Evolutionary conservation across 129 eudicot genomes (phyloP), one percentile per base, ranked within the genome.

Genomic region (Escallonia herrerae): DNA sequence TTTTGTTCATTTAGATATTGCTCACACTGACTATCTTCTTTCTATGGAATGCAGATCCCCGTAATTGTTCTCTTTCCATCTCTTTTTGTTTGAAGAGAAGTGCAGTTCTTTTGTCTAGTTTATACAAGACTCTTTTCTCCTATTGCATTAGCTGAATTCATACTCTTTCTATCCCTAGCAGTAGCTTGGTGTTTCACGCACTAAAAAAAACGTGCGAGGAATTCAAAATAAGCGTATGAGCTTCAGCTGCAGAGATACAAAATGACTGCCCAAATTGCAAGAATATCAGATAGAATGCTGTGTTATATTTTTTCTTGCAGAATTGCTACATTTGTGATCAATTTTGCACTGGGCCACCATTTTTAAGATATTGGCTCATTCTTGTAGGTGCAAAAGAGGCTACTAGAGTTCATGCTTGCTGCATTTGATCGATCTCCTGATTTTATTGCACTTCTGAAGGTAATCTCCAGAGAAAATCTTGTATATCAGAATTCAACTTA

Each of bases 361-460:
- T 22, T 22, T 22, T 22, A 22, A 22, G 33, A 22, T 22, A 22
- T 22, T 22, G 33, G 40, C 9, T 58, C 15, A 22, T 46, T 42
- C 41, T 49, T 77, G 73, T 72, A 91, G 97, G 87, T 93, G 57
- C 70, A 82, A 58, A 93, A 93, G 76, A 85, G 96, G 87, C 82
- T 93, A 73, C 67, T 93, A 74, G 91, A 88, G 66, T 88, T 93
- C 80, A 83, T 81, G 82, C 91, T 88, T 62, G 87, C 98, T 81
- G 96, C 95, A 73, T 88, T 93, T 60, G 89, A 81, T 58, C 84
- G 83, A 71, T 83, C 94, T 58, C 96, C 96, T 49, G 82, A 83
- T 70, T 81, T 93, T 65, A 80, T 88, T 77, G 91, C 98, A 59
- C 64, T 93, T 73, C 76, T 93, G 72, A 93, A 93, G 97, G 97